Base-by-base conservation (phyloP, 179 eudicot species). In the Silene noctiflora region DNA sequence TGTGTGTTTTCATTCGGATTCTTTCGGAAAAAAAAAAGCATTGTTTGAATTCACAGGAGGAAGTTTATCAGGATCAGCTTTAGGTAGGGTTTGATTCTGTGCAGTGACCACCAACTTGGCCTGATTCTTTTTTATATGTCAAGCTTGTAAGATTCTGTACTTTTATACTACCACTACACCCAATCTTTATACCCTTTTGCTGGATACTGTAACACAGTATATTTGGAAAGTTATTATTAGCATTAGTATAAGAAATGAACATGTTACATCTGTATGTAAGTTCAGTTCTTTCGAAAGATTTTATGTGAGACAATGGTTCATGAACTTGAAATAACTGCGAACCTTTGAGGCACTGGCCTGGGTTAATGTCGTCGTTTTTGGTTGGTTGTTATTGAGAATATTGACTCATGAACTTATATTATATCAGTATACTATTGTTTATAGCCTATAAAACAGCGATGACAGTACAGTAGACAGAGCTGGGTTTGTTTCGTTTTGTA, bases 41-140 rank as follows among this genome's bases (percentile, higher is more conserved):
- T 62, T 42, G 19, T 75, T 62, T 72, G 75, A 80, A 82, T 79
- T 82, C 80, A 77, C 20, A 24, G 76, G 78, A 59, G 77, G 80
- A 82, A 84, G 83, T 55, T 44, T 80, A 73, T 72, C 79, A 88
- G 76, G 76, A 76, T 79, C 72, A 78, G 81, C 87, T 85, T 87
- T 82, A 58, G 69, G 88, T 79, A 79, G 89, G 80, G 75, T 74
- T 46, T 78, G 86, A 87, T 82, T 85, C 86, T 81, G 67, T 64
- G 75, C 63, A 31, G 81, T 79, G 81, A 81, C 82, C 88, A 85
- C 83, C 85, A 85, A 86, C 85, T 86, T 81, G 87, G 61, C 78
- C 56, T 73, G 82, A 80, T 83, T 86, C 85, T 80, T 81, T 75
- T 77, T 60, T 53, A 67, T 66, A 67, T 72, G 76, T 42, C 55